These are phyloP conservation scores for Grifola frondosa DNA, from an alignment of 1,284 basidiomycete genomes.

Conservation along the genomic window DNA sequence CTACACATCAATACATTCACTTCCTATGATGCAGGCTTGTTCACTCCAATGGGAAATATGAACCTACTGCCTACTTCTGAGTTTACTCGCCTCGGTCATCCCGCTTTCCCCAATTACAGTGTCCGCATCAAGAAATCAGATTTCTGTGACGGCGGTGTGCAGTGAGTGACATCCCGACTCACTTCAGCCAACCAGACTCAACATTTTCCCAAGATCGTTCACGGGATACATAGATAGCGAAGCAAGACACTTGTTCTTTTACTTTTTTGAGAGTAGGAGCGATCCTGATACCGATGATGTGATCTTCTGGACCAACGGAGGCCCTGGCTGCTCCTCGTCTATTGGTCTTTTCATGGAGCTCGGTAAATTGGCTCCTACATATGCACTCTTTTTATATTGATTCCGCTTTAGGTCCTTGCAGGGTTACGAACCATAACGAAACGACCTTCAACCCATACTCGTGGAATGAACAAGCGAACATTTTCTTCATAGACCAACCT, in stretches of 20 bases:
- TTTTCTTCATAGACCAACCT: slow-evolving; percentile 73
- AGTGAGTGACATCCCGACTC: slow-evolving; percentile 14
- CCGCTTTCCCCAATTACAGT: slow-evolving; percentile 50
- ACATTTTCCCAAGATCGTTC: slow-evolving; percentile 5
- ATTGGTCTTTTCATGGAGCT: slow-evolving; percentile 67
- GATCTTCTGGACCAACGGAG: slow-evolving; percentile 68
- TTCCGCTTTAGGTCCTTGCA: slow-evolving; percentile 45
- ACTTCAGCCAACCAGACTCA: not conserved
- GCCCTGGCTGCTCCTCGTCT: slow-evolving; percentile 54
- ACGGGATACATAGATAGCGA: slow-evolving; percentile 66
- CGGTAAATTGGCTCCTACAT: slow-evolving; percentile 31
- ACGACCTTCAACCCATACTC: slow-evolving; percentile 55
- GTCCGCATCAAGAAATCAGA: slow-evolving; percentile 47
- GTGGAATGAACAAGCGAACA: slow-evolving; percentile 70
- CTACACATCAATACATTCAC: not conserved
- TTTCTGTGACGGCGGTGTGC: slow-evolving; percentile 27
- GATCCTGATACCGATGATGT: slow-evolving; percentile 67
- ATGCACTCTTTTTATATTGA: not conserved
- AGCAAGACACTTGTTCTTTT: slow-evolving; percentile 76
- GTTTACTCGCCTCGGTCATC: slow-evolving; percentile 52
- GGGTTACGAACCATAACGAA: slow-evolving; percentile 42
- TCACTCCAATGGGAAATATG: slow-evolving; percentile 26
- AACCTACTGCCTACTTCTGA: slow-evolving; percentile 36
- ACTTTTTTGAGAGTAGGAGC: slow-evolving; percentile 74
- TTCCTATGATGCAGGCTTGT: slow-evolving; percentile 9